Evolutionary conservation across 2,329 filamentous ascomycete genomes (phyloP).

Genomic region (Arthrinium puccinioides): DNA sequence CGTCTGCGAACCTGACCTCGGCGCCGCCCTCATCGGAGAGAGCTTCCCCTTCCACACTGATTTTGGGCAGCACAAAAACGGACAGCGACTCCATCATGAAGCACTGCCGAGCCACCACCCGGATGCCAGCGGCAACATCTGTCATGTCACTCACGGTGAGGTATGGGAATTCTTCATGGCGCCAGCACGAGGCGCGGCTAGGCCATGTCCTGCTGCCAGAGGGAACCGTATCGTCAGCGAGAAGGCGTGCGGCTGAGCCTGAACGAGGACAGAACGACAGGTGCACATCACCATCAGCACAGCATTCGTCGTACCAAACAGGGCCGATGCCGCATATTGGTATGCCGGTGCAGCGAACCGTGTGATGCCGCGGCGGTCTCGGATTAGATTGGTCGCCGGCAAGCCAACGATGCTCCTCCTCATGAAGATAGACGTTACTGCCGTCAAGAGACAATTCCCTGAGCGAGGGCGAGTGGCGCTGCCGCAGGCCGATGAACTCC

Average conservation of each 20-base stretch:
- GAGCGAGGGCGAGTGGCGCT: conserved; percentile 42
- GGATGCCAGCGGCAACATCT: conserved; percentile 36
- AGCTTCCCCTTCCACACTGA: conserved; percentile 23
- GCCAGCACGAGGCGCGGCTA: conserved; percentile 40
- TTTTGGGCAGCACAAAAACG: conserved; percentile 31
- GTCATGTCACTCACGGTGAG: conserved; percentile 38
- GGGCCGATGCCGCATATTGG: conserved; percentile 45
- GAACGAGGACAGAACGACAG: conserved; percentile 37
- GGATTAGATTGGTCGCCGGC: conserved; percentile 34
- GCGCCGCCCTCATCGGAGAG: conserved; percentile 9
- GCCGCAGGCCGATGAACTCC: conserved; percentile 43
- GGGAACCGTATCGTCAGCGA: conserved; percentile 2
- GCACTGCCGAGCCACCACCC: conserved; percentile 36
- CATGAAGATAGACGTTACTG: conserved; percentile 44
- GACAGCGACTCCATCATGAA: conserved; percentile 40
- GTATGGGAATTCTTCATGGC: conserved; percentile 46
- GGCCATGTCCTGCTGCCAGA: conserved; percentile 15
- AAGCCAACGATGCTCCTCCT: conserved; percentile 47
- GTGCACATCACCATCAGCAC: conserved; percentile 31
- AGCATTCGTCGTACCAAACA: conserved; percentile 39
- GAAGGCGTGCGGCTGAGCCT: conserved; percentile 23
- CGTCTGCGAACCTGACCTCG: conserved; percentile 34
- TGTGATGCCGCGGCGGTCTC: conserved; percentile 34
- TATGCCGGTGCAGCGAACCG: conserved; percentile 42
- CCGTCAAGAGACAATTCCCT: conserved; percentile 43